A percentile compares a stretch with the other conserved stretches of the same genome.
These are phyloP conservation scores for Pterula multifida DNA, from an alignment of 1,284 basidiomycete genomes.

Conservation along the genomic window DNA sequence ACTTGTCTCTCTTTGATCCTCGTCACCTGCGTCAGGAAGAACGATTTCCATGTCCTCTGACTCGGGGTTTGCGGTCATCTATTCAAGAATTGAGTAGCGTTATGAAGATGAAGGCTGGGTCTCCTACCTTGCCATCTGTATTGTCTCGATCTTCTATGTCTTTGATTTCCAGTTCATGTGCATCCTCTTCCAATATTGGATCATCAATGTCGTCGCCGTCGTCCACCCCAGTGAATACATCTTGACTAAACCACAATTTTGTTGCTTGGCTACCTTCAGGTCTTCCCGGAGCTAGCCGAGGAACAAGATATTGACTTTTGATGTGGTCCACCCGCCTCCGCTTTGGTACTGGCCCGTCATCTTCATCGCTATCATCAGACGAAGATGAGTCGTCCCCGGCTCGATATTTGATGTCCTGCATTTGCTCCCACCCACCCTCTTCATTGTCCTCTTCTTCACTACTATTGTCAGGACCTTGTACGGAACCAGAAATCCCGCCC, in stretches of 20 bases:
- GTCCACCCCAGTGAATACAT: slow-evolving; percentile 73
- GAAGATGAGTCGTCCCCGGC: slow-evolving; percentile 45
- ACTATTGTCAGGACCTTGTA: slow-evolving; percentile 34
- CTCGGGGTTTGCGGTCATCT: slow-evolving; percentile 15
- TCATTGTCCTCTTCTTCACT: slow-evolving; percentile 35
- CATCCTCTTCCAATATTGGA: slow-evolving; percentile 12
- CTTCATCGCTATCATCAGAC: slow-evolving; percentile 38
- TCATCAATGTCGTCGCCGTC: slow-evolving; percentile 25
- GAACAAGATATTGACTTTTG: slow-evolving; percentile 30
- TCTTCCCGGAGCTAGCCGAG: slow-evolving; percentile 25
- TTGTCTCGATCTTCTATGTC: slow-evolving; percentile 12
- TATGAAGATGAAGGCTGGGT: slow-evolving; percentile 1
- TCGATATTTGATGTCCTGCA: slow-evolving; percentile 50
- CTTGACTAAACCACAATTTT: slow-evolving; percentile 91
- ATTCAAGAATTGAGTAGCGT: background rate
- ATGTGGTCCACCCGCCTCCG: slow-evolving; percentile 27
- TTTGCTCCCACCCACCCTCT: slow-evolving; percentile 69
- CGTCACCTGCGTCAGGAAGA: slow-evolving; percentile 63
- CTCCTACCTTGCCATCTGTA: slow-evolving; percentile 17
- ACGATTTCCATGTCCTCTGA: slow-evolving; percentile 66
- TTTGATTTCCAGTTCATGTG: slow-evolving; percentile 20
- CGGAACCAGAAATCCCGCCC: slow-evolving; percentile 50
- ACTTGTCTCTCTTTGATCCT: slow-evolving; percentile 69
- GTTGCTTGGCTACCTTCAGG: slow-evolving; percentile 35
- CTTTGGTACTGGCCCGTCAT: slow-evolving; percentile 24